Evolutionary conservation across 495 filamentous ascomycete genomes (phyloP).

Genomic region (Aspergillus ostianus): DNA sequence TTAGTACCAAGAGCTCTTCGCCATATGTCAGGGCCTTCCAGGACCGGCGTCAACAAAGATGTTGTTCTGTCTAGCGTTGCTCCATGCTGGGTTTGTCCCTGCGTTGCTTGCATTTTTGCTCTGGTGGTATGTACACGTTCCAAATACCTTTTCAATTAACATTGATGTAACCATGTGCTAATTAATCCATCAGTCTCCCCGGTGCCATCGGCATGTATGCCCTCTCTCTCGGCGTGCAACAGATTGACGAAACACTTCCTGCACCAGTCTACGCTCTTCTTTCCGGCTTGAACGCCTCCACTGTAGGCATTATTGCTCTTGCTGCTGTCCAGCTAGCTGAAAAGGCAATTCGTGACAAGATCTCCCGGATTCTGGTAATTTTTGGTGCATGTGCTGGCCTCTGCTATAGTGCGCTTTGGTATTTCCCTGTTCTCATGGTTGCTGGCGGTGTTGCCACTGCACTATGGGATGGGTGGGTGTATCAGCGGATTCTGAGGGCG

Average conservation of each 20-base stretch:
- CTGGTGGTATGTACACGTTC: constrained; percentile 58
- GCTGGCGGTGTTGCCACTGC: constrained; percentile 54
- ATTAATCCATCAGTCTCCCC: constrained; percentile 51
- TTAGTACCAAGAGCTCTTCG: constrained; percentile 79
- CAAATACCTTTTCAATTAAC: no score
- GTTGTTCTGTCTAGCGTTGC: constrained; percentile 68
- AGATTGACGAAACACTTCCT: constrained; percentile 60
- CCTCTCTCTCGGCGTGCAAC: constrained; percentile 65
- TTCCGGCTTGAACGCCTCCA: constrained; percentile 74
- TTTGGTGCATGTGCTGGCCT: constrained; percentile 67
- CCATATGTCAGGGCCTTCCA: constrained; percentile 71
- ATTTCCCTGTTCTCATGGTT: constrained; percentile 73
- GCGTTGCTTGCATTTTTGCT: constrained; percentile 65
- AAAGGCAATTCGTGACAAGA: constrained; percentile 71
- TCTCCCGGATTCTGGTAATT: constrained; percentile 69
- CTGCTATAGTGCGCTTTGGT: constrained; percentile 78
- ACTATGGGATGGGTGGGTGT: constrained; percentile 60
- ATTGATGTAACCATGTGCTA: constrained; percentile 9
- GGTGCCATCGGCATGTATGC: constrained; percentile 77
- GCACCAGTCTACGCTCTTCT: constrained; percentile 69
- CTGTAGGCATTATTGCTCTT: constrained; percentile 76
- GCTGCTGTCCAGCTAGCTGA: constrained; percentile 72
- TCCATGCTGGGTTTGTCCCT: constrained; percentile 61
- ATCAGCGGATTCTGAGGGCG: constrained; percentile 32
- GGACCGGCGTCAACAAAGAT: constrained; percentile 81